Percentiles rank a stretch among this genome's conserved stretches.
These are phyloP conservation scores for Pseudoperonospora humuli DNA, from an alignment of 352 stramenopile genomes.

Conservation along the genomic window DNA sequence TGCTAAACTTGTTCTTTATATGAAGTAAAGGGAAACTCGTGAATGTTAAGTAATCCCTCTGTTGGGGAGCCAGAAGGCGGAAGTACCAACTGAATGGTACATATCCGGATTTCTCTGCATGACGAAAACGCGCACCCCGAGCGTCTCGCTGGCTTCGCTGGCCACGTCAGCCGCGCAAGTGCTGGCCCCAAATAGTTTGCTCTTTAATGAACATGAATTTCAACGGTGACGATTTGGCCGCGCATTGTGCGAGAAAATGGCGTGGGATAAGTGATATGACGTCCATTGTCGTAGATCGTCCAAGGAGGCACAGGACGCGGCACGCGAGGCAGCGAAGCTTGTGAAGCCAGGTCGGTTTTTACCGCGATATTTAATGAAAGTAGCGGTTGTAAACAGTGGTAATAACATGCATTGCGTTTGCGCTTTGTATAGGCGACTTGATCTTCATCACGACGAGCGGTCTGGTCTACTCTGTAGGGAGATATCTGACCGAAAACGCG, in stretches of 20 bases:
- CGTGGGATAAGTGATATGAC: neutral
- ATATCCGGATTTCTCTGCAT: neutral
- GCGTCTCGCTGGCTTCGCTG: slow-evolving; percentile 26
- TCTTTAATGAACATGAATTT: slow-evolving; percentile 72
- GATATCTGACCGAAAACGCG: slow-evolving; percentile 53
- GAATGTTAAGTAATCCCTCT: too few species aligned
- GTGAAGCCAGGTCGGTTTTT: slow-evolving; percentile 44
- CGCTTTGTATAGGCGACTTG: slow-evolving; percentile 40
- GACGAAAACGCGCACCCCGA: slow-evolving; percentile 1
- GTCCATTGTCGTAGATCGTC: slow-evolving; percentile 29
- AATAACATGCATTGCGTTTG: neutral
- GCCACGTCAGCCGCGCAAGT: slow-evolving; percentile 40
- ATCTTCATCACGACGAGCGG: slow-evolving; percentile 77
- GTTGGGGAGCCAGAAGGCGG: neutral
- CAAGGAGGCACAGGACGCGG: slow-evolving; percentile 47
- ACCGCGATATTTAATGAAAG: neutral
- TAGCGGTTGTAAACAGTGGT: neutral
- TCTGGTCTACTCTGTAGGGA: slow-evolving; percentile 55
- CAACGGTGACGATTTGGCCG: slow-evolving; percentile 33
- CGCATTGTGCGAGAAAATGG: neutral
- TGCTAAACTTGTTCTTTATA: too few species aligned
- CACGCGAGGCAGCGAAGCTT: slow-evolving; percentile 47
- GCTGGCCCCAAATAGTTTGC: slow-evolving; percentile 60
- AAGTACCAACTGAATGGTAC: slow-evolving; percentile 1
- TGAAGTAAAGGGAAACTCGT: too few species aligned